These are phyloP conservation scores for Crinitomyces ghanaensis DNA, from an alignment of 805 yeast genomes.

Conservation along the genomic window DNA sequence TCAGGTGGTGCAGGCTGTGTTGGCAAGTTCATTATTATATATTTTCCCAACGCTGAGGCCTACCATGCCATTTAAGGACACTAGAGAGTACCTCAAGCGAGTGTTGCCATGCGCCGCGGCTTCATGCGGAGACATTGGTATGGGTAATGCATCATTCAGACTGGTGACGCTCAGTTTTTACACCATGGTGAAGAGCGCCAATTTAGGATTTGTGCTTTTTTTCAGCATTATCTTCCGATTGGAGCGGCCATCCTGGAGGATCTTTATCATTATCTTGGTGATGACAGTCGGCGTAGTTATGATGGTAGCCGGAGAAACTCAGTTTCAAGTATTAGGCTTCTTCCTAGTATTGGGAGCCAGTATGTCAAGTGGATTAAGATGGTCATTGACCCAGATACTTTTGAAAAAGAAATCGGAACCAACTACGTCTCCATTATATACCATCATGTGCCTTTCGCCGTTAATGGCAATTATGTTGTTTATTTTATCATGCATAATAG, in stretches of 20 bases:
- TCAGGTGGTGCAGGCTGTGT: slow-evolving; percentile 53
- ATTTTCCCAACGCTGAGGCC: slow-evolving; percentile 5
- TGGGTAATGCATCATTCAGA: slow-evolving; percentile 74
- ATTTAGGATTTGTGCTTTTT: slow-evolving; percentile 75
- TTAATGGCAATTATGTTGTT: slow-evolving; percentile 60
- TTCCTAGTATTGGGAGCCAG: slow-evolving; percentile 66
- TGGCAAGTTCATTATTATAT: slow-evolving; percentile 28
- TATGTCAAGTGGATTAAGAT: slow-evolving; percentile 76
- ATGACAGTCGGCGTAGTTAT: slow-evolving; percentile 79
- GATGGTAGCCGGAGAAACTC: slow-evolving; percentile 53
- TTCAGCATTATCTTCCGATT: slow-evolving; percentile 77
- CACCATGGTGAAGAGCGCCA: slow-evolving; percentile 86
- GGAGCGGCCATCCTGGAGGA: slow-evolving; percentile 59
- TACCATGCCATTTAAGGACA: slow-evolving; percentile 11
- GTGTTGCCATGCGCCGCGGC: slow-evolving; percentile 80
- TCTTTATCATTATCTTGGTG: slow-evolving; percentile 55
- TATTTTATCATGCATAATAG: slow-evolving; percentile 52
- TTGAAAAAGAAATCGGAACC: slow-evolving; percentile 22
- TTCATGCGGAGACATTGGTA: slow-evolving; percentile 86
- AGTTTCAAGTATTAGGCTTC: slow-evolving; percentile 44
- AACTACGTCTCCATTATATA: slow-evolving; percentile 32
- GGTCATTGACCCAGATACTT: slow-evolving; percentile 88
- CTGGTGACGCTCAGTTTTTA: slow-evolving; percentile 73
- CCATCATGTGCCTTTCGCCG: slow-evolving; percentile 78
- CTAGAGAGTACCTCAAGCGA: slow-evolving; percentile 30